Evolutionary conservation across 2,329 filamentous ascomycete genomes (phyloP).

Genomic region (Nemania sp.): DNA sequence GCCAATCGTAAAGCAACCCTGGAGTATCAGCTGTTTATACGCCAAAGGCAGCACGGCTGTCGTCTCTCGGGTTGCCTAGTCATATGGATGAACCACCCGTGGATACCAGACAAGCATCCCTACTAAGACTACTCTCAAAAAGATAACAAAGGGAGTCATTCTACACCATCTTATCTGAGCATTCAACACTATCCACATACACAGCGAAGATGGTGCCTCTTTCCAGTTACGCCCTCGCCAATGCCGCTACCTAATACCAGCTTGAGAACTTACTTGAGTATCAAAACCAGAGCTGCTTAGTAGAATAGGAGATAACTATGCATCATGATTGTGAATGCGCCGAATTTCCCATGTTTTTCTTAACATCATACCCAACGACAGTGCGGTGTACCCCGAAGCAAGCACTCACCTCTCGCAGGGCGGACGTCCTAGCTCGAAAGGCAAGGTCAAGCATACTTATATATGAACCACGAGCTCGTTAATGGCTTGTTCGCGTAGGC

Average conservation of each 20-base stretch:
- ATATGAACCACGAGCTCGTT: no score
- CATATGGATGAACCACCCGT: neutral
- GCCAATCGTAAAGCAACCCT: conserved; percentile 16
- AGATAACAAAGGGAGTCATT: neutral
- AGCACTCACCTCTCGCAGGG: no score
- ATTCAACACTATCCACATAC: neutral
- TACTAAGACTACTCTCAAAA: neutral
- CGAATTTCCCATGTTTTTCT: no score
- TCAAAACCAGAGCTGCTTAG: neutral
- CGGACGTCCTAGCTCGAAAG: no score
- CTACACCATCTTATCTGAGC: neutral
- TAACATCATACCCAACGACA: no score
- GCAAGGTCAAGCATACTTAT: no score
- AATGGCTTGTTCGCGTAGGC: no score
- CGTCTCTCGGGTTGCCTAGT: neutral
- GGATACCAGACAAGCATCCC: neutral
- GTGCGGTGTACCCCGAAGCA: no score
- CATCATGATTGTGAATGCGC: neutral
- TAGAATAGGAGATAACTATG: no score
- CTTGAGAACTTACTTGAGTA: neutral
- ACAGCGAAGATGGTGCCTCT: neutral
- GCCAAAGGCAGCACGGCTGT: neutral
- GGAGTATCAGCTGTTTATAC: conserved; percentile 15
- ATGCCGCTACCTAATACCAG: neutral
- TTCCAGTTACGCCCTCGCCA: neutral